Evolutionary conservation across 169 alveolate species (phyloP).

Genomic region (Cryptosporidium xiaoi): DNA sequence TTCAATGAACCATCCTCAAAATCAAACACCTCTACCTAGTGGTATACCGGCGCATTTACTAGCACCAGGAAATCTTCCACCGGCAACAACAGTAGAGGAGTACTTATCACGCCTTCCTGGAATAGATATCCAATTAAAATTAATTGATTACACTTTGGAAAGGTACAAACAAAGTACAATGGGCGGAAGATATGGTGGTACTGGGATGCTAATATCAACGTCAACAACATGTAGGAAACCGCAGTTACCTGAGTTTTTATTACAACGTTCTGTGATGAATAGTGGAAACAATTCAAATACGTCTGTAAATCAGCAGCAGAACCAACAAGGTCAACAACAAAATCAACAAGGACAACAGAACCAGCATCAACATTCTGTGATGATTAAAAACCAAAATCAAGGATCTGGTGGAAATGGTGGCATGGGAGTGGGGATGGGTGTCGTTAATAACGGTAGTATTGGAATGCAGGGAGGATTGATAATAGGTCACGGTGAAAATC

Average conservation of each 20-base stretch:
- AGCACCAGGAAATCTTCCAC: slow-evolving; percentile 72
- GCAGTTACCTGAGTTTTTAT: slow-evolving; percentile 68
- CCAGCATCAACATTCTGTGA: neutral
- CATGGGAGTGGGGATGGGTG: neutral
- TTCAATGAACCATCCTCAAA: slow-evolving; percentile 2
- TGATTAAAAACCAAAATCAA: neutral
- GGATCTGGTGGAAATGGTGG: slow-evolving; percentile 1
- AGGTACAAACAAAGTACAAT: slow-evolving; percentile 74
- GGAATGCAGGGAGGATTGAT: neutral
- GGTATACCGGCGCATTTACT: slow-evolving; percentile 66
- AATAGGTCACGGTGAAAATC: slow-evolving; percentile 4
- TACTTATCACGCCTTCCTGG: slow-evolving; percentile 72
- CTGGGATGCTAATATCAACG: slow-evolving; percentile 64
- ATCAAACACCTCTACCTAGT: slow-evolving; percentile 62
- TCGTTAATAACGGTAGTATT: neutral
- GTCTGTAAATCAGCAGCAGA: neutral
- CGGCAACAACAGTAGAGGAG: slow-evolving; percentile 70
- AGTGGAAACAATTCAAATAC: neutral
- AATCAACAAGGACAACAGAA: neutral
- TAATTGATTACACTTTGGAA: slow-evolving; percentile 54
- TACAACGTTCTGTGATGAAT: slow-evolving; percentile 44
- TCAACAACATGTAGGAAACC: slow-evolving; percentile 71
- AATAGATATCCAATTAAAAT: slow-evolving; percentile 42
- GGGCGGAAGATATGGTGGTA: slow-evolving; percentile 75
- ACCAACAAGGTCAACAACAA: neutral